phyloP scores from a whole-genome alignment of 2,329 filamentous ascomycete genomes.

The Zarea fungicola region DNA sequence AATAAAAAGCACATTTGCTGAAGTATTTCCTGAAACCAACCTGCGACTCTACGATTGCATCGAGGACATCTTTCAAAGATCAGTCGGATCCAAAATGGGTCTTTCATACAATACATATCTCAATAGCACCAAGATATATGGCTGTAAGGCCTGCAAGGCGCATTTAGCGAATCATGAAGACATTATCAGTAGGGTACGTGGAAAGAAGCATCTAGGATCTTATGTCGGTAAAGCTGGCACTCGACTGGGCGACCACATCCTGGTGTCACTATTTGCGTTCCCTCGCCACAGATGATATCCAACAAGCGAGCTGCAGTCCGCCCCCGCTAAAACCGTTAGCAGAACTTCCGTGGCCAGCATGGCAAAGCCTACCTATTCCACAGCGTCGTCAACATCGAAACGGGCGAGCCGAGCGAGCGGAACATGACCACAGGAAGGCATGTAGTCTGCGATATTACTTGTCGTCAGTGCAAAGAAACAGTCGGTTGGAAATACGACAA shows the following conservation, averaged over 20 bases:
- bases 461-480: constrained; percentile 83
- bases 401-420: constrained; percentile 81
- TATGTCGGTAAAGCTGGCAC: no score
- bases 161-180: constrained; percentile 94
- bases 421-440: constrained; percentile 98
- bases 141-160: constrained; percentile 91
- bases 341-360: constrained; percentile 98
- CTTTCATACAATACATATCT: constrained; percentile 90
- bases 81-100: constrained; percentile 56
- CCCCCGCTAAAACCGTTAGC: constrained; percentile 12
- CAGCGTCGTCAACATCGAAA: constrained; percentile 83
- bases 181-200: constrained; percentile 82
- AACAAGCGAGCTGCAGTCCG: no score
- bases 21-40: no score
- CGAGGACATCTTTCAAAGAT: no score
- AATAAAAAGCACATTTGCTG: no score
- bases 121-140: constrained; percentile 80
- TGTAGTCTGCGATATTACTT: constrained; percentile 87
- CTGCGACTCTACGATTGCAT: no score
- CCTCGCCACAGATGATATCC: no score
- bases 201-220: background rate
- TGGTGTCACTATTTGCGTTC: no score
- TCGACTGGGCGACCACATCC: background rate
- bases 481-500: constrained; percentile 99
- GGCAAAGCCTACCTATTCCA: constrained; percentile 98